These are phyloP conservation scores for Aureobasidium namibiae DNA, from an alignment of 2,329 filamentous ascomycete genomes.

Conservation along the genomic window DNA sequence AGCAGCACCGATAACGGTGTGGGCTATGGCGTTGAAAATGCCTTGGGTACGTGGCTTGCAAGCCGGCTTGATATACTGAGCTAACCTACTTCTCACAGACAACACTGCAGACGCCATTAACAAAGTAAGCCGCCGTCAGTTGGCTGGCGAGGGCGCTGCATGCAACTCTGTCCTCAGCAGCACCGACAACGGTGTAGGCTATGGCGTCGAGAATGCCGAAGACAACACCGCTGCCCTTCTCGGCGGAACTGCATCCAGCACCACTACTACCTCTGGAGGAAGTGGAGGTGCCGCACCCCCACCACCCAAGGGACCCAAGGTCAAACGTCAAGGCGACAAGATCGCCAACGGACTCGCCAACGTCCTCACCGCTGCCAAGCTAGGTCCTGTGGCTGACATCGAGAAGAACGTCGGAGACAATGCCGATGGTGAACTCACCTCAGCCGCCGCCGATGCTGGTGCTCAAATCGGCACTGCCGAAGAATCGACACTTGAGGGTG, in stretches of 20 bases:
- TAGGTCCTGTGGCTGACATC: neutral
- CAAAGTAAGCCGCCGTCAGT: constrained; percentile 12
- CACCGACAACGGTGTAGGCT: constrained; percentile 20
- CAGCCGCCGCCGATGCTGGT: constrained; percentile 16
- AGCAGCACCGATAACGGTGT: constrained; percentile 19
- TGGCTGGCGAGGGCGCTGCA: constrained; percentile 19
- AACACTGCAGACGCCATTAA: constrained; percentile 8
- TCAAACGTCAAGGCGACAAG: constrained; percentile 1
- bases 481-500: constrained; percentile 15
- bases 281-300: neutral
- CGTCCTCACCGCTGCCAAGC: constrained; percentile 14
- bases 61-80: rapidly evolving
- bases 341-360: constrained; percentile 13
- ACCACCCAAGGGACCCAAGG: neutral
- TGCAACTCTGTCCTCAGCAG: constrained; percentile 17
- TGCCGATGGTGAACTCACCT: constrained; percentile 17
- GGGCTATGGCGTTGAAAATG: constrained; percentile 19
- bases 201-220: constrained; percentile 19
- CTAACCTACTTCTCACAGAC: constrained; percentile 10
- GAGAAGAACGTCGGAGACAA: constrained; percentile 11
- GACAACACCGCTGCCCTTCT: neutral
- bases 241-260: neutral
- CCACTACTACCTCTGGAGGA: neutral
- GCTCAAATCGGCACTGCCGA: constrained; percentile 16
- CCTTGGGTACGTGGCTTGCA: neutral